These are phyloP conservation scores for Wallacemonas sp. DNA, from an alignment of 208 protist species.

Conservation along the genomic window DNA sequence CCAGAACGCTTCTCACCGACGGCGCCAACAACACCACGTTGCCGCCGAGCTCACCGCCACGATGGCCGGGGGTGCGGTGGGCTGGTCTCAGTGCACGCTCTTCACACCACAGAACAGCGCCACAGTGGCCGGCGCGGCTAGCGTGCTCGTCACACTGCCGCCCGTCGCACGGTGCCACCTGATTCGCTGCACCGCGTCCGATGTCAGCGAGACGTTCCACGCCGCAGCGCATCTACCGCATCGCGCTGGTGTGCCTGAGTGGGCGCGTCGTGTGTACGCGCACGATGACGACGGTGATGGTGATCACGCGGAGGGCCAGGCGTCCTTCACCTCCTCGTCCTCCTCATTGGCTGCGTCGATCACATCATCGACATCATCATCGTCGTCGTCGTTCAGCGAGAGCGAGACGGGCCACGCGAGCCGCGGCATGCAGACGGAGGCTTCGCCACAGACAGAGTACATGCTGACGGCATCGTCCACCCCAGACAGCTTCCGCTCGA, in stretches of 20 bases:
- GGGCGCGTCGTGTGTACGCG: neutral
- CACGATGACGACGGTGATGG: neutral
- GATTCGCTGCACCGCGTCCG: neutral
- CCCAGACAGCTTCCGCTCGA: neutral
- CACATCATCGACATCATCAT: too few species aligned
- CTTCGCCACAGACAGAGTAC: neutral
- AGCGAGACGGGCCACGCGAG: neutral
- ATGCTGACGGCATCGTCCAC: conserved; percentile 1
- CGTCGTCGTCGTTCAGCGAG: too few species aligned
- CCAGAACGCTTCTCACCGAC: neutral
- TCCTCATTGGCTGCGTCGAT: too few species aligned
- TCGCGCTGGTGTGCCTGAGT: neutral
- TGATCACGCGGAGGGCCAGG: too few species aligned
- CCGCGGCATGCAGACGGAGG: neutral
- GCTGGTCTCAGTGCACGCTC: too few species aligned
- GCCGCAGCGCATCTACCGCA: neutral
- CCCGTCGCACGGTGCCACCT: neutral
- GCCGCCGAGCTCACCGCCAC: neutral
- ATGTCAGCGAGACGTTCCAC: neutral
- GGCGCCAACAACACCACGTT: too few species aligned
- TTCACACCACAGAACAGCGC: too few species aligned
- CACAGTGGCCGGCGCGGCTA: neutral
- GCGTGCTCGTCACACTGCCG: neutral
- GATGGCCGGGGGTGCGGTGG: neutral
- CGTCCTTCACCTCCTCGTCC: too few species aligned